These are phyloP conservation scores for Golubevia sp. DNA, from an alignment of 1,284 basidiomycete species.

Conservation along the genomic window DNA sequence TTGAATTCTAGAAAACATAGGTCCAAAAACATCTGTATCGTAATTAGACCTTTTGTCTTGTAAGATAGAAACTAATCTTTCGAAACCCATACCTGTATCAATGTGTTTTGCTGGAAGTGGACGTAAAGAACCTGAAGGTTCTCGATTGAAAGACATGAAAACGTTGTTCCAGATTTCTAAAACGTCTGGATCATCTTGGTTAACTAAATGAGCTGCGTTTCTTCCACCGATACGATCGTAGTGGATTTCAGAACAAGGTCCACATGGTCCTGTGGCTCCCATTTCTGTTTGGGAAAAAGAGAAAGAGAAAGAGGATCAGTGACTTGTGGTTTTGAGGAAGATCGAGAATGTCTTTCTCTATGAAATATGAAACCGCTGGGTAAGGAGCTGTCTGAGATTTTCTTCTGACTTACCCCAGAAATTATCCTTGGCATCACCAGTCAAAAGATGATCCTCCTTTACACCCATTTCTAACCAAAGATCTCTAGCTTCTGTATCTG, in stretches of 20 bases:
- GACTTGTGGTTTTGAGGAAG: too few relatives aligned
- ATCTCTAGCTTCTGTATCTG: conserved; percentile 81
- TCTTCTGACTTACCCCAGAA: conserved; percentile 81
- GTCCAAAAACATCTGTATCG: conserved; percentile 92
- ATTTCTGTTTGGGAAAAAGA: conserved; percentile 72
- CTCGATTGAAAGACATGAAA: conserved; percentile 98
- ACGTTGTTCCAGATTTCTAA: conserved; percentile 99
- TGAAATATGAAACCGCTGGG: too few relatives aligned
- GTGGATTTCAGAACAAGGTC: conserved; percentile 97
- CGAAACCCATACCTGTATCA: conserved; percentile 98
- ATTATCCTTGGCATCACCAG: conserved; percentile 95
- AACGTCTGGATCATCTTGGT: conserved; percentile 92
- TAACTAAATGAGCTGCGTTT: conserved; percentile 88
- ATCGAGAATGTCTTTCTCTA: conserved; percentile 12
- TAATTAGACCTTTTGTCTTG: conserved; percentile 94
- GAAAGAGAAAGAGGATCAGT: background rate
- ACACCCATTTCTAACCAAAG: conserved; percentile 87
- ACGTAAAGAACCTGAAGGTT: conserved; percentile 80
- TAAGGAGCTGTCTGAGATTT: too few relatives aligned
- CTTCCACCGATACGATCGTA: conserved; percentile 93
- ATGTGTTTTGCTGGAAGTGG: conserved; percentile 89
- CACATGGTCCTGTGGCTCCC: conserved; percentile 96
- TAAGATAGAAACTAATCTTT: conserved; percentile 90
- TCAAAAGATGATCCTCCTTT: conserved; percentile 84
- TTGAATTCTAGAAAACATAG: conserved; percentile 86